A percentile compares a stretch with the other conserved stretches of the same genome.
Conservation (phyloP, 495 filamentous ascomycete genomes). For the Hypomontagnella submonticulosa region DNA sequence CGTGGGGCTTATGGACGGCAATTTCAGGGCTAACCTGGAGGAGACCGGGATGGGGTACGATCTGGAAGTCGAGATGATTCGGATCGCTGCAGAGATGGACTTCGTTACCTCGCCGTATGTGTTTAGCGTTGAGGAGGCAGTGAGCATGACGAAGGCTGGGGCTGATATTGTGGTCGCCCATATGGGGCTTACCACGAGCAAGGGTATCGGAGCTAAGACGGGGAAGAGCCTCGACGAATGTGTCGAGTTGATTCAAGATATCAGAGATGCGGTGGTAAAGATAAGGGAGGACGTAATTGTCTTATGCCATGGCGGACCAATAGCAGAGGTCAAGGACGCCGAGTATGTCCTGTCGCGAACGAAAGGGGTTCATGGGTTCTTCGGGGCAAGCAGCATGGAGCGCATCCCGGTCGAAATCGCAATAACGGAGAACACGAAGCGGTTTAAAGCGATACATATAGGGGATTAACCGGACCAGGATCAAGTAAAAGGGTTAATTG, state of each 20-base stretch:
- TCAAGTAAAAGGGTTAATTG: not conserved
- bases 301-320: constrained; percentile 75
- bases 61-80: constrained; percentile 72
- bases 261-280: constrained; percentile 67
- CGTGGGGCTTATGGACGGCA: constrained; percentile 75
- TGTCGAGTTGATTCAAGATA: constrained; percentile 67
- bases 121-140: constrained; percentile 68
- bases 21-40: constrained; percentile 72
- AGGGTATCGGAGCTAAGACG: constrained; percentile 69
- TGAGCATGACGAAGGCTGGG: constrained; percentile 68
- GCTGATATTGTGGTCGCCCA: constrained; percentile 77
- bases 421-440: constrained; percentile 68
- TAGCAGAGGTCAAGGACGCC: constrained; percentile 71
- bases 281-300: constrained; percentile 70
- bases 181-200: constrained; percentile 73
- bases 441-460: constrained; percentile 64
- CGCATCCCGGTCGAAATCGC: constrained; percentile 74
- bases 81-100: constrained; percentile 63
- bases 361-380: constrained; percentile 74
- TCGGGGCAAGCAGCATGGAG: constrained; percentile 77
- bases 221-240: constrained; percentile 71
- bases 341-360: constrained; percentile 68
- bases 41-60: constrained; percentile 77
- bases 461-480: not conserved
- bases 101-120: constrained; percentile 76